Evolutionary conservation across 352 stramenopile species (phyloP), one percentile per base, ranked within the genome.

Genomic region (Phytophthora brassicae): DNA sequence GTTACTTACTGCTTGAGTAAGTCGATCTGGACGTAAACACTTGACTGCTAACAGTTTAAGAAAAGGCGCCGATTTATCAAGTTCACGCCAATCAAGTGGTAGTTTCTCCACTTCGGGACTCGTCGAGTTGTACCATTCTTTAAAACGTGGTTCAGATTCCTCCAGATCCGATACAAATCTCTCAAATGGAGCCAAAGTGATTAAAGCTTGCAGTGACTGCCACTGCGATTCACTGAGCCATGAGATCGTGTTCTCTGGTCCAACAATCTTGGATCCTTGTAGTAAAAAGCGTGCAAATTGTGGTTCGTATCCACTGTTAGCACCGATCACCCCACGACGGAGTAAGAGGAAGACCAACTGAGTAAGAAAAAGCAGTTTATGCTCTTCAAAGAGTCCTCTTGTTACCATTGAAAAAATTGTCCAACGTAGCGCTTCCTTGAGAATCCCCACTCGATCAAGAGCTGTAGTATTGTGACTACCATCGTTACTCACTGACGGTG

Each of bases 21-120:
- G 79, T 28, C 97, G 89, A 60, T 98, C 96, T 0, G 95, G 93
- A 19, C 96, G 90, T 58, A 99, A 77, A 64, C 88, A 97, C 24
- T 94, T 88, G 29, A 99, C 83, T 6, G 98, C 91, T 9, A 99
- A 70, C 50, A 99, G 68, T 70, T 98, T 98, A 26, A 95, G 64
- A 63, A 98, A 98, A 2, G 92, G 89, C 14, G 81, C 75, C 3
- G 70, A 75, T 52, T 96, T 96, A 67, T 98, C 92, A 9, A 98
- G 71, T 28, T 98, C 90, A 9, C 90, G 81, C 92, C 90, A 98
- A 55, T 97, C 88, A 8, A 97, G 57, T 1, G 92, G 92, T 1
- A 98, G 66, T 53, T 97, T 96, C 55, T 98, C 92, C 2, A 70
- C 63, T 66, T 98, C 92, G 1, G 92, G 92, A 2, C 66, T 81